These are phyloP conservation scores for Ceratocystis cubensis DNA, from an alignment of 2,329 filamentous ascomycete species.

Conservation along the genomic window DNA sequence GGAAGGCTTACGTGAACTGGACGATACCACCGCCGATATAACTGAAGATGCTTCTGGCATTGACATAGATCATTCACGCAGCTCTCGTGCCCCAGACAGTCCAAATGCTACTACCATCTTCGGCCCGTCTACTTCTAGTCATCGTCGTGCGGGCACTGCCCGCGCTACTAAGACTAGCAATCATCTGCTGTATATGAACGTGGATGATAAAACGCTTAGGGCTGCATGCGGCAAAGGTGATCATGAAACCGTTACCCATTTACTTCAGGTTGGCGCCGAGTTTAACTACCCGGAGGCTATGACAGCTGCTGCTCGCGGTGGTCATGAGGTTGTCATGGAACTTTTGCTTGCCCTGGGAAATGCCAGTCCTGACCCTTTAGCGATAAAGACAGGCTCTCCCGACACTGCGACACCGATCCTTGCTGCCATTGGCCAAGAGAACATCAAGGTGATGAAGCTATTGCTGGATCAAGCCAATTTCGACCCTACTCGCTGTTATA, in stretches of 20 bases:
- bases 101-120: constrained; percentile 26
- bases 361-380: constrained; percentile 54
- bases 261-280: constrained; percentile 47
- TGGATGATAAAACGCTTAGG: constrained; percentile 49
- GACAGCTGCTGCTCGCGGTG: constrained; percentile 81
- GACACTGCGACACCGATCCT: constrained; percentile 87
- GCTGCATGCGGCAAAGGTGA: constrained; percentile 49
- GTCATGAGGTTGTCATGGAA: constrained; percentile 77
- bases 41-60: constrained; percentile 38
- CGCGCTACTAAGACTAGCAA: constrained; percentile 53
- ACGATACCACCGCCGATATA: constrained; percentile 26
- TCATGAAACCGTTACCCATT: constrained; percentile 47
- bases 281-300: constrained; percentile 71
- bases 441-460: constrained; percentile 71
- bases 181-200: constrained; percentile 49
- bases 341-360: constrained; percentile 58
- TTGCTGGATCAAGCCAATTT: constrained; percentile 66
- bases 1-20: constrained; percentile 21
- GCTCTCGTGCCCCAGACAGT: constrained; percentile 39
- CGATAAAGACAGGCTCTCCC: constrained; percentile 44
- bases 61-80: constrained; percentile 34
- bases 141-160: constrained; percentile 42
- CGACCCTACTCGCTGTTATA: constrained; percentile 66
- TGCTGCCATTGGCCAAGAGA: constrained; percentile 80
- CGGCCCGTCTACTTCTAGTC: constrained; percentile 27